Conservation (phyloP, 345 rosid species). For the Gossypium raimondii region DNA sequence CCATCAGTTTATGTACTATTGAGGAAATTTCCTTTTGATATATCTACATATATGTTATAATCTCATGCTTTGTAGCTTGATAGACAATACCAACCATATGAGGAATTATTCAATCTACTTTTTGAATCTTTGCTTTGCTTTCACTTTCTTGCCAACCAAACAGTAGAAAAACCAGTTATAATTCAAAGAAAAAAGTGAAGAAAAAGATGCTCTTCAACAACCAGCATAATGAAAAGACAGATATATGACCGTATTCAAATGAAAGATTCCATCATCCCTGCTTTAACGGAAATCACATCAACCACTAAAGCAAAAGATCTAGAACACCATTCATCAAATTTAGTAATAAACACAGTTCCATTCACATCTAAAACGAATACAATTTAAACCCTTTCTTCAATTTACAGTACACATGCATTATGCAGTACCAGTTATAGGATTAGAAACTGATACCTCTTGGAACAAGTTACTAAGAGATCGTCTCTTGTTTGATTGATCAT, state of each 20-base stretch:
- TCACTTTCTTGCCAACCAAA: slow-evolving; percentile 4
- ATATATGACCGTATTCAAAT: background rate
- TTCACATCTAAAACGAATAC: background rate
- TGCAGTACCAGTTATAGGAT: background rate
- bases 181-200: background rate
- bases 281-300: slow-evolving; percentile 2
- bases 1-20: background rate
- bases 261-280: background rate
- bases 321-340: background rate
- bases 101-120: background rate
- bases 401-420: background rate
- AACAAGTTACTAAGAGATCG: slow-evolving; percentile 41
- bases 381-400: background rate
- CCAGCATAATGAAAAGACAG: background rate
- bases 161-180: background rate
- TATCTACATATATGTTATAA: background rate
- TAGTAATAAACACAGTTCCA: background rate
- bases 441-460: slow-evolving; percentile 22
- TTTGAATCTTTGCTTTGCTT: background rate
- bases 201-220: background rate
- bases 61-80: background rate
- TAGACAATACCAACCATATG: background rate
- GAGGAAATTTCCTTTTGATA: background rate
- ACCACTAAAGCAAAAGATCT: background rate
- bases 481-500: slow-evolving; percentile 28